Evolutionary conservation across 1,139 yeast species (phyloP).

Genomic region (Arxiozyma slooffiae): DNA sequence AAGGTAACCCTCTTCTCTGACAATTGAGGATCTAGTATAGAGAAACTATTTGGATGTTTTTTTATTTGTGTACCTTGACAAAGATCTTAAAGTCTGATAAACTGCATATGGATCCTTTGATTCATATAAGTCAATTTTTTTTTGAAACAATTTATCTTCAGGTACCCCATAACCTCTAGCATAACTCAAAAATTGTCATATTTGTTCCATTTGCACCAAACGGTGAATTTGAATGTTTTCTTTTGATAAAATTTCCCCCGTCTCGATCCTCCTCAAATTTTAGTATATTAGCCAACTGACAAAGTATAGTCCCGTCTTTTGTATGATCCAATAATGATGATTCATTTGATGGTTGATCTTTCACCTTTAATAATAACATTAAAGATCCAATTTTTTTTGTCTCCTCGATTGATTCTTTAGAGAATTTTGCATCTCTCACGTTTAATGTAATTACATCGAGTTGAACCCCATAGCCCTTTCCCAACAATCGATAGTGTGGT

Average conservation of each 20-base stretch:
- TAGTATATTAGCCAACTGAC: slow-evolving; percentile 35
- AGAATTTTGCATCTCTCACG: slow-evolving; percentile 44
- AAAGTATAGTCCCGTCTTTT: slow-evolving; percentile 58
- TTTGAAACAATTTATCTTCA: slow-evolving; percentile 75
- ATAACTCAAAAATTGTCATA: slow-evolving; percentile 56
- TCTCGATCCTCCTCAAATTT: slow-evolving; percentile 31
- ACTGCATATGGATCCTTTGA: slow-evolving; percentile 70
- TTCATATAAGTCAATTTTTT: slow-evolving; percentile 72
- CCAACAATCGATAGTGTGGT: background rate
- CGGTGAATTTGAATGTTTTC: slow-evolving; percentile 63
- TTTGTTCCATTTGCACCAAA: slow-evolving; percentile 85
- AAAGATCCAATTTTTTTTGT: slow-evolving; percentile 45
- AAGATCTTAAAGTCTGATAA: slow-evolving; percentile 58
- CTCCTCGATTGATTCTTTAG: slow-evolving; percentile 34
- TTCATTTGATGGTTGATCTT: slow-evolving; percentile 23
- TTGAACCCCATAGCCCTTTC: slow-evolving; percentile 7
- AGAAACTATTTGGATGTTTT: slow-evolving; percentile 36
- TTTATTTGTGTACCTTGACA: slow-evolving; percentile 53
- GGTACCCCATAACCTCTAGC: slow-evolving; percentile 61
- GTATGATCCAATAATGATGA: slow-evolving; percentile 42
- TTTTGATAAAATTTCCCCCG: slow-evolving; percentile 35
- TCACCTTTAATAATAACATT: slow-evolving; percentile 27
- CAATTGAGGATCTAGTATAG: slow-evolving; percentile 44
- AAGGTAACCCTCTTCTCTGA: slow-evolving; percentile 33
- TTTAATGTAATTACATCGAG: slow-evolving; percentile 46